Percentiles rank a stretch among this genome's conserved stretches.
phyloP scores from a whole-genome alignment of 2,329 filamentous ascomycete species.

The Neurospora crassa region DNA sequence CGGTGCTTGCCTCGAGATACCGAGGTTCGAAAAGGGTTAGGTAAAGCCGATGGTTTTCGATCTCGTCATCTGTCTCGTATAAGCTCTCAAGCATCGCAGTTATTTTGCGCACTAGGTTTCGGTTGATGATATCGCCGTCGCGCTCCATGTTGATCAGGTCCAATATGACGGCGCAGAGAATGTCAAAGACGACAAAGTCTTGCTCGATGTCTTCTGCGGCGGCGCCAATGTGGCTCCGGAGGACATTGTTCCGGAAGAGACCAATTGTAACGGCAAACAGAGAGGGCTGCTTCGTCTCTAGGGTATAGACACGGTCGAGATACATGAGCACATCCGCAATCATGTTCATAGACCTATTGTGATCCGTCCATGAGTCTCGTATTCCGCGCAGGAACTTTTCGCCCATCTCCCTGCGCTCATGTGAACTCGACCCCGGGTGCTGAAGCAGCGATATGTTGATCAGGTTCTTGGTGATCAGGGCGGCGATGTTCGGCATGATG shows the following conservation, averaged over 20 bases:
- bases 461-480: slow-evolving; percentile 61
- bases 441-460: slow-evolving; percentile 50
- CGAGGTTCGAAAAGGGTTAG: slow-evolving; percentile 70
- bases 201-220: slow-evolving; percentile 25
- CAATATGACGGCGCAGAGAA: slow-evolving; percentile 73
- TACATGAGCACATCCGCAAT: slow-evolving; percentile 95
- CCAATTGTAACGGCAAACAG: slow-evolving; percentile 82
- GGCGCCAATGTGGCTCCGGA: slow-evolving; percentile 48
- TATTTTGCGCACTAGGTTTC: slow-evolving; percentile 70
- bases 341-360: slow-evolving; percentile 93
- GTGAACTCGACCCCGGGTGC: slow-evolving; percentile 50
- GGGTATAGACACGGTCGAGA: slow-evolving; percentile 77
- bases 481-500: slow-evolving; percentile 61
- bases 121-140: slow-evolving; percentile 80
- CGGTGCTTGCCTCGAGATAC: slow-evolving; percentile 60
- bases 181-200: slow-evolving; percentile 50
- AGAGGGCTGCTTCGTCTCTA: slow-evolving; percentile 59
- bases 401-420: slow-evolving; percentile 70
- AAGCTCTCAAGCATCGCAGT: slow-evolving; percentile 83
- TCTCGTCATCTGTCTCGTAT: slow-evolving; percentile 72
- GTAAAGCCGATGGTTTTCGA: slow-evolving; percentile 74
- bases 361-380: slow-evolving; percentile 74
- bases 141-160: slow-evolving; percentile 91
- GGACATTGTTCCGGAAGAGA: slow-evolving; percentile 77
- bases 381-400: slow-evolving; percentile 74